These are phyloP conservation scores for Calycina marina DNA, from an alignment of 2,329 filamentous ascomycete genomes.

Conservation along the genomic window DNA sequence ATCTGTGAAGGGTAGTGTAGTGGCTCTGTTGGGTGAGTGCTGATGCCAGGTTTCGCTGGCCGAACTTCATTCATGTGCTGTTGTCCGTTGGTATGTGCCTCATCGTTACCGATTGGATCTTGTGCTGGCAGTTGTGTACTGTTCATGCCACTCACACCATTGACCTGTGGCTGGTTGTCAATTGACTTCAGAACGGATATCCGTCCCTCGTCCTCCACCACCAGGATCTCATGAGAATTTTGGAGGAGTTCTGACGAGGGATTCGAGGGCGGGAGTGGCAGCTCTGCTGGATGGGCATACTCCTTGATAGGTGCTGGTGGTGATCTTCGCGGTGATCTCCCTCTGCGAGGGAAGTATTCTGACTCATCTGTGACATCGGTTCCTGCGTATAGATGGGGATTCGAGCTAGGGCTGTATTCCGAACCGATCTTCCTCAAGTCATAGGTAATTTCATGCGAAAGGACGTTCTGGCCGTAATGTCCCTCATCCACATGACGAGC, in stretches of 20 bases:
- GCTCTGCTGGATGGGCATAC: constrained; percentile 1
- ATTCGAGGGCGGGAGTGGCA: constrained; percentile 1
- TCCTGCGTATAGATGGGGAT: constrained; percentile 13
- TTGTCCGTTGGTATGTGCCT: constrained; percentile 9
- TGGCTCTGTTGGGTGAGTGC: not conserved
- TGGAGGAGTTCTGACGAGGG: constrained; percentile 6
- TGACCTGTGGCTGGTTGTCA: constrained; percentile 2
- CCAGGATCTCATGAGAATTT: constrained; percentile 1
- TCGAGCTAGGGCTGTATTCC: constrained; percentile 6
- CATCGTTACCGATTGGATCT: constrained; percentile 2
- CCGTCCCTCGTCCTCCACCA: constrained; percentile 1
- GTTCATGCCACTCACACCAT: too few relatives aligned
- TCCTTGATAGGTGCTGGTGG: constrained; percentile 11
- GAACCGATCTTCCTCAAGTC: constrained; percentile 7
- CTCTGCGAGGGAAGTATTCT: constrained; percentile 17
- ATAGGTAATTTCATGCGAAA: constrained; percentile 5
- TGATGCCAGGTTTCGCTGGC: not conserved
- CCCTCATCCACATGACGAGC: constrained; percentile 11
- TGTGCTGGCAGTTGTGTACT: not conserved
- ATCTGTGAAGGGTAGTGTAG: constrained; percentile 3
- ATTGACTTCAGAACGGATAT: not conserved
- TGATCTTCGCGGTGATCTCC: constrained; percentile 19
- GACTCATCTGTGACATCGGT: constrained; percentile 16
- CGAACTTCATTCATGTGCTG: not conserved
- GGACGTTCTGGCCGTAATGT: constrained; percentile 4